phyloP scores from a whole-genome alignment of 2,329 filamentous ascomycete genomes.

The Xylaria arbuscula region DNA sequence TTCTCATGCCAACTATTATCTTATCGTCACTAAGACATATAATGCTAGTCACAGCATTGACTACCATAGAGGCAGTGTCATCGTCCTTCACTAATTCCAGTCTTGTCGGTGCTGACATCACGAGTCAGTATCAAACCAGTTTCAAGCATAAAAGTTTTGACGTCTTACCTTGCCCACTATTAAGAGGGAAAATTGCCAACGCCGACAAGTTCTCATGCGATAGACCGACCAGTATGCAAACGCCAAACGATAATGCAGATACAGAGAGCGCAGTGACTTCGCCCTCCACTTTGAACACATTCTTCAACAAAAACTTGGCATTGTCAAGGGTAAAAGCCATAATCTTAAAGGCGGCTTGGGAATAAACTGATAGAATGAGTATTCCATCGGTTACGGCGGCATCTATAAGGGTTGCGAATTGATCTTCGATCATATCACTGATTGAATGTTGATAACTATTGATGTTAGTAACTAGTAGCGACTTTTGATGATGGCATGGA shows the following conservation, averaged over 20 bases:
- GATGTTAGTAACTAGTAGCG: constrained; percentile 37
- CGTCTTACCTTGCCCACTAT: constrained; percentile 36
- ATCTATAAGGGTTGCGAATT: constrained; percentile 53
- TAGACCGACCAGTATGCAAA: constrained; percentile 44
- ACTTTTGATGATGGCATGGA: constrained; percentile 19
- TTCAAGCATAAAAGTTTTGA: background rate
- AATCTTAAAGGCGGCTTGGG: constrained; percentile 52
- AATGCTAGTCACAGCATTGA: constrained; percentile 62
- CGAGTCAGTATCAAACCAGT: constrained; percentile 11
- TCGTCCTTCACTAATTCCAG: constrained; percentile 13
- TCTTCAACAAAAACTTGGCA: constrained; percentile 46
- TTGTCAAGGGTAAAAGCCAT: constrained; percentile 54
- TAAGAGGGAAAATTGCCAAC: constrained; percentile 41
- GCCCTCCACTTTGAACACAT: constrained; percentile 54
- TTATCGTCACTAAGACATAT: constrained; percentile 49
- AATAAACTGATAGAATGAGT: constrained; percentile 58
- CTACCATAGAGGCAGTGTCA: constrained; percentile 21
- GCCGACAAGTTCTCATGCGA: constrained; percentile 36
- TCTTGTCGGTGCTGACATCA: background rate
- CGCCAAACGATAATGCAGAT: constrained; percentile 31
- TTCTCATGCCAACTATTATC: constrained; percentile 62
- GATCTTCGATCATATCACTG: constrained; percentile 49
- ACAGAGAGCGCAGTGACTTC: constrained; percentile 62
- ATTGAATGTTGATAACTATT: constrained; percentile 48
- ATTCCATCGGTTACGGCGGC: constrained; percentile 55